Evolutionary conservation across 225 moss, liverwort and hornwort genomes (phyloP).

Genomic region (Polytrichum formosum): DNA sequence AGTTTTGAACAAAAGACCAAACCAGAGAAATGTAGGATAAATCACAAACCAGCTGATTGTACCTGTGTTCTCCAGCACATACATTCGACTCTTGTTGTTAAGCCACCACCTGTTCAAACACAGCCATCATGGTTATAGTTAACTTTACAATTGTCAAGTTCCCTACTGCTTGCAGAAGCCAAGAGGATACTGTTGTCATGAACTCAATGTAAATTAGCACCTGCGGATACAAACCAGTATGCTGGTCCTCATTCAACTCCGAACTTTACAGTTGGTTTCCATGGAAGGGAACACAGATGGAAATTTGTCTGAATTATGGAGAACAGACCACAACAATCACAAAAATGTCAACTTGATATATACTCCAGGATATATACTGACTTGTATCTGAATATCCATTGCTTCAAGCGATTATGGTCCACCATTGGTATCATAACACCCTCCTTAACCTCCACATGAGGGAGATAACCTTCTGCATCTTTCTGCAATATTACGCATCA

Average conservation of each 20-base stretch:
- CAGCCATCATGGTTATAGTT: background rate
- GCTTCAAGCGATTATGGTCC: background rate
- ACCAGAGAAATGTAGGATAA: too few species aligned
- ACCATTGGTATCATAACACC: background rate
- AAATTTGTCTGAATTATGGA: too few species aligned
- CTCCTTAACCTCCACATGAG: background rate
- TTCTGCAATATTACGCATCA: background rate
- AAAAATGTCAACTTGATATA: background rate
- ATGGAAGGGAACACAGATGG: too few species aligned
- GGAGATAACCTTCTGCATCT: background rate
- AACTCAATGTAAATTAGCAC: too few species aligned
- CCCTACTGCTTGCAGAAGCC: too few species aligned
- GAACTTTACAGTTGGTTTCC: too few species aligned
- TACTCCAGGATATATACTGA: background rate
- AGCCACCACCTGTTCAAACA: constrained; percentile 3
- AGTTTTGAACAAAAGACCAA: too few species aligned
- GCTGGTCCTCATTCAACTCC: too few species aligned
- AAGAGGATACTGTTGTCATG: too few species aligned
- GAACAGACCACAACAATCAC: too few species aligned
- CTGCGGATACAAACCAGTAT: too few species aligned
- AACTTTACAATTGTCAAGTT: too few species aligned
- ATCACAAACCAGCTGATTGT: background rate
- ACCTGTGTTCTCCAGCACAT: constrained; percentile 1
- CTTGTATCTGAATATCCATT: background rate
- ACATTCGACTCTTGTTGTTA: constrained; percentile 3